phyloP scores from a whole-genome alignment of 306 rosid species.

The Glycyrrhiza uralensis region DNA sequence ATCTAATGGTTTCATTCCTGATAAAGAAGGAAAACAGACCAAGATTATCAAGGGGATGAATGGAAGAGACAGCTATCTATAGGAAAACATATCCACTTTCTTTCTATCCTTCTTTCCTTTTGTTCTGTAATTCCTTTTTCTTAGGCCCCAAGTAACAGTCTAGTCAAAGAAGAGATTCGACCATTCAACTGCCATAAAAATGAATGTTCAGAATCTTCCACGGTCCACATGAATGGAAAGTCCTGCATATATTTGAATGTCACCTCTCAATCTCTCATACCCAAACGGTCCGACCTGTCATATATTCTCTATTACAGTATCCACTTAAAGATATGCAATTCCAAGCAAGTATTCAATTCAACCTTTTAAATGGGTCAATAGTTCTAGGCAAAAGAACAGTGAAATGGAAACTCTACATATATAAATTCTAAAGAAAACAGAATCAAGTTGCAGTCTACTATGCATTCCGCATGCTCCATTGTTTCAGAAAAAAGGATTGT shows the following conservation, averaged over 20 bases:
- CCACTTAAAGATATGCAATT: background rate
- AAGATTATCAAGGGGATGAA: background rate
- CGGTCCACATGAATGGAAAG: background rate
- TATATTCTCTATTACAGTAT: background rate
- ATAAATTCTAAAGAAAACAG: background rate
- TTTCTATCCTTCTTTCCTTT: background rate
- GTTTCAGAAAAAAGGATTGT: background rate
- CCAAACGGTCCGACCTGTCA: too few relatives aligned
- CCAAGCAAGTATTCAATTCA: background rate
- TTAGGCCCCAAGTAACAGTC: background rate
- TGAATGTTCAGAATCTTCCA: background rate
- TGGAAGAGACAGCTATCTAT: background rate
- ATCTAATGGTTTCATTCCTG: background rate
- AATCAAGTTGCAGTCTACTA: background rate
- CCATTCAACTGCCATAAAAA: background rate
- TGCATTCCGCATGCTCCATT: background rate
- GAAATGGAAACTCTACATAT: background rate
- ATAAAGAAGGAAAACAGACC: background rate
- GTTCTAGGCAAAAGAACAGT: background rate
- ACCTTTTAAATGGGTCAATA: background rate
- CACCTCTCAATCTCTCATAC: too few relatives aligned
- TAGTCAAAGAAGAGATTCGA: conserved; percentile 9
- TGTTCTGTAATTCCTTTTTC: background rate
- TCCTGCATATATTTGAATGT: background rate
- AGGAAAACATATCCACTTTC: background rate